Percentiles rank a stretch among this genome's conserved stretches.
Conservation (phyloP, 495 filamentous ascomycete genomes). For the Lasiosphaeria miniovina region DNA sequence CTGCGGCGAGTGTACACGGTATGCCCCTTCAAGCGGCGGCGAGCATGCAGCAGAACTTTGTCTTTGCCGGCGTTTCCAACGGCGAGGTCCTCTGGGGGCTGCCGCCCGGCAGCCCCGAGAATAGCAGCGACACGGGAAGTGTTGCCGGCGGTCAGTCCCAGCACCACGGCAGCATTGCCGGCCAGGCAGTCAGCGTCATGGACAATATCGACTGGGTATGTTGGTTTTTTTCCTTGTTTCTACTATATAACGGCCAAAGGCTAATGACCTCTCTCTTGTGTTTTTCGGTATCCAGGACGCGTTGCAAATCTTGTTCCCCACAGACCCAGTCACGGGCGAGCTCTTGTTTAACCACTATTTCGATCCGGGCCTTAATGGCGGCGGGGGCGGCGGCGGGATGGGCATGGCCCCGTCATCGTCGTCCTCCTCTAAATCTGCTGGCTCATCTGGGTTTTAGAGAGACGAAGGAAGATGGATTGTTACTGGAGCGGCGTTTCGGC, state of each 20-base stretch:
- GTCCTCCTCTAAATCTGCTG: no score
- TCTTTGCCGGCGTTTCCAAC: slow-evolving; percentile 44
- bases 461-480: no score
- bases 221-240: not conserved
- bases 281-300: slow-evolving; percentile 22
- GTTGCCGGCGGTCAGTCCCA: slow-evolving; percentile 21
- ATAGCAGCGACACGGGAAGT: slow-evolving; percentile 31
- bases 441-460: no score
- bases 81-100: slow-evolving; percentile 45
- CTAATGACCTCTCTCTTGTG: slow-evolving; percentile 1
- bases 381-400: no score
- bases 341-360: slow-evolving; percentile 11
- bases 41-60: slow-evolving; percentile 28
- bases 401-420: no score
- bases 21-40: not conserved
- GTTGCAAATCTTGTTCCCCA: slow-evolving; percentile 33
- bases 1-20: not conserved
- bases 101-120: slow-evolving; percentile 37
- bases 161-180: slow-evolving; percentile 12
- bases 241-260: not conserved
- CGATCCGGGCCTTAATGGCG: not conserved
- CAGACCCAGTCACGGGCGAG: slow-evolving; percentile 37
- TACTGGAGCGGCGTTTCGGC: no score
- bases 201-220: slow-evolving; percentile 37
- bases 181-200: slow-evolving; percentile 24